Percentiles rank a stretch among this genome's conserved stretches.
These are phyloP conservation scores for Plasmodium berghei DNA, from an alignment of 169 alveolate genomes.

Conservation along the genomic window DNA sequence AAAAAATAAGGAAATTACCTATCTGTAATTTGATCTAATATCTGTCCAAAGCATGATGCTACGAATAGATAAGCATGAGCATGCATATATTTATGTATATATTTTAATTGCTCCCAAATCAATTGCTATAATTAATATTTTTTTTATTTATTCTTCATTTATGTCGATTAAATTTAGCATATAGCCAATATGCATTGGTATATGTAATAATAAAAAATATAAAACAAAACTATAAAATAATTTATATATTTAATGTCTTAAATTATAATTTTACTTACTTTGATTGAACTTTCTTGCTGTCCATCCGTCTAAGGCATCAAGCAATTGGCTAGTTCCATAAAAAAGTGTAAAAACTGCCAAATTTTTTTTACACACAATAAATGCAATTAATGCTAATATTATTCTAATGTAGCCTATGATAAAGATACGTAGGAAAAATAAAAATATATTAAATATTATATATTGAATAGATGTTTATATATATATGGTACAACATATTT, in stretches of 20 bases:
- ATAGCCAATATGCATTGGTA: too few relatives aligned
- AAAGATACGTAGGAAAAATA: background rate
- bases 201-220: too few relatives aligned
- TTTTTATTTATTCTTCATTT: background rate
- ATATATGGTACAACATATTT: background rate
- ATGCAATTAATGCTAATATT: slow-evolving; percentile 27
- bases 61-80: background rate
- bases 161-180: background rate
- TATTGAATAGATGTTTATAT: background rate
- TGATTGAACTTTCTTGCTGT: slow-evolving; percentile 74
- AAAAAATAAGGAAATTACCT: slow-evolving; percentile 20
- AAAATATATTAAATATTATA: background rate
- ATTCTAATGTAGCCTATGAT: slow-evolving; percentile 69
- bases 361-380: slow-evolving; percentile 26
- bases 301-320: slow-evolving; percentile 75
- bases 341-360: slow-evolving; percentile 20
- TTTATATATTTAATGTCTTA: too few relatives aligned
- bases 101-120: background rate
- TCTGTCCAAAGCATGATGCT: slow-evolving; percentile 74
- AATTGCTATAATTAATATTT: background rate
- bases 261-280: slow-evolving; percentile 18
- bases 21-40: slow-evolving; percentile 76
- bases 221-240: too few relatives aligned
- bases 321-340: slow-evolving; percentile 45
- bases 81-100: background rate